phyloP scores from a whole-genome alignment of 257 asterid species.

The Solanum virginianum region DNA sequence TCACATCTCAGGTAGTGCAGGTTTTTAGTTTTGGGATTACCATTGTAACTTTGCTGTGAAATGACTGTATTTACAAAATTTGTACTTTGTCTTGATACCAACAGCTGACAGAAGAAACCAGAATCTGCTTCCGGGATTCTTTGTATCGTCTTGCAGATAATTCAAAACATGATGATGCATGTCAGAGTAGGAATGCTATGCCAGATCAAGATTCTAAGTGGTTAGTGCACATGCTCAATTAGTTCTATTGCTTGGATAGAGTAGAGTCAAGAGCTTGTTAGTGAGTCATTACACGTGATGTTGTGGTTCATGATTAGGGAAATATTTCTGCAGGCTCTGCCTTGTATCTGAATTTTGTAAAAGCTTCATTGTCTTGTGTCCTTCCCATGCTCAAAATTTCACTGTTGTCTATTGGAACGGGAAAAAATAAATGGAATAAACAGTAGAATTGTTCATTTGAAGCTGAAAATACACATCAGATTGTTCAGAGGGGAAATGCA shows the following conservation, averaged over 20 bases:
- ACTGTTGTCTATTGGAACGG: background rate
- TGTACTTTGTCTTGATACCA: background rate
- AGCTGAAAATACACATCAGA: background rate
- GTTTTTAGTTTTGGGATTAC: background rate
- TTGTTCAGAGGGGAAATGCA: background rate
- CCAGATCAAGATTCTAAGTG: background rate
- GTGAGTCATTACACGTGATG: background rate
- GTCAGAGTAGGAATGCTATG: background rate
- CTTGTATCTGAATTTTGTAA: background rate
- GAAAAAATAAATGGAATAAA: background rate
- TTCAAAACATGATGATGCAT: constrained; percentile 19
- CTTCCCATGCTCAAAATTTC: background rate
- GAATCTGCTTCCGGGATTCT: constrained; percentile 44
- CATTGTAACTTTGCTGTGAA: background rate
- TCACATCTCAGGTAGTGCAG: constrained; percentile 25
- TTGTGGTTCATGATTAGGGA: background rate
- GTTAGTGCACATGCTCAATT: background rate
- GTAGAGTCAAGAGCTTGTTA: background rate
- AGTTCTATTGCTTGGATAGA: background rate
- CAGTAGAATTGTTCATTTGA: background rate
- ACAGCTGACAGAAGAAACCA: constrained; percentile 28
- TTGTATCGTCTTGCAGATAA: constrained; percentile 44
- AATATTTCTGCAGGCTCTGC: background rate
- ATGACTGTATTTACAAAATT: background rate
- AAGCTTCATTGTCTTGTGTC: background rate